Evolutionary conservation across 345 rosid genomes (phyloP).

Genomic region (Gynandropsis gynandra): DNA sequence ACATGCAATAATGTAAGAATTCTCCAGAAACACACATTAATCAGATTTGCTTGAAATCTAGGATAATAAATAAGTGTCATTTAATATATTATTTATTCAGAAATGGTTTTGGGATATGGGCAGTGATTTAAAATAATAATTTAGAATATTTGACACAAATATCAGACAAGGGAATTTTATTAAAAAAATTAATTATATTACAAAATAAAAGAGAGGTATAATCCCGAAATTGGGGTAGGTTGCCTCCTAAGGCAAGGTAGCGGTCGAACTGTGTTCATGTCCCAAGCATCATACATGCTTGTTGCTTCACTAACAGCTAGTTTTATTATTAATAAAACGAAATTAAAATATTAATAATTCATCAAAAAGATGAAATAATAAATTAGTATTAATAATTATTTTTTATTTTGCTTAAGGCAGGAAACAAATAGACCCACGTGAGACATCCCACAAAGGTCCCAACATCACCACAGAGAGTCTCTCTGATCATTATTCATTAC

Average conservation of each 20-base stretch:
- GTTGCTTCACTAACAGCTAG: constrained; percentile 35
- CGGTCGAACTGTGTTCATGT: constrained; percentile 54
- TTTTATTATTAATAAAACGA: constrained; percentile 16
- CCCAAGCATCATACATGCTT: constrained; percentile 54
- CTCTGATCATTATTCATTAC: constrained; percentile 33
- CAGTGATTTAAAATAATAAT: background rate
- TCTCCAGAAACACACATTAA: background rate
- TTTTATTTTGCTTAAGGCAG: too few relatives aligned
- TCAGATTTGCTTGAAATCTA: background rate
- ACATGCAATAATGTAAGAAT: too few relatives aligned
- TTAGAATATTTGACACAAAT: background rate
- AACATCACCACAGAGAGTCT: constrained; percentile 43
- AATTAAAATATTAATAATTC: background rate
- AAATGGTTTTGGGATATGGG: too few relatives aligned
- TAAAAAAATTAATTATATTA: constrained; percentile 2
- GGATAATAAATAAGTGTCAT: background rate
- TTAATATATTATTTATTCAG: too few relatives aligned
- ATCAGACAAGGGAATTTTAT: background rate
- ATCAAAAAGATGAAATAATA: background rate
- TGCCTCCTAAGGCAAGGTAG: constrained; percentile 75
- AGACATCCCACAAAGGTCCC: constrained; percentile 60
- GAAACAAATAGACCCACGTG: constrained; percentile 41
- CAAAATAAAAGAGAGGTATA: background rate
- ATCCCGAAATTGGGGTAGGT: constrained; percentile 34
- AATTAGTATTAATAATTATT: too few relatives aligned